phyloP scores from a whole-genome alignment of 2,329 filamentous ascomycete genomes.

The Aspergillus hiratsukae region DNA sequence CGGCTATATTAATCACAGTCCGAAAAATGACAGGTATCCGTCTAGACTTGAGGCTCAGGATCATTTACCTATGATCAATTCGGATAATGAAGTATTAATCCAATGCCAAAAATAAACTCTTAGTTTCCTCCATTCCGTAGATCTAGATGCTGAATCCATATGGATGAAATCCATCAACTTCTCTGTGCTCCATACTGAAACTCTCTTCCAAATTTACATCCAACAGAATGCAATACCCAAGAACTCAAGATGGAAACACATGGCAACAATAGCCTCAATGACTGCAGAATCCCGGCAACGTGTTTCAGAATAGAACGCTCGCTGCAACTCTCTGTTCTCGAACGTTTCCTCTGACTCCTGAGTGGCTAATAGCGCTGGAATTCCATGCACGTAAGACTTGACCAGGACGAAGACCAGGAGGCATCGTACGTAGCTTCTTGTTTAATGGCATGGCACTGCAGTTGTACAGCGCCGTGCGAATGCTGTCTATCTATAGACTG shows the following conservation, averaged over 20 bases:
- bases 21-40: background rate
- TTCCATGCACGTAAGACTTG: background rate
- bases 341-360: background rate
- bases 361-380: background rate
- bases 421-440: background rate
- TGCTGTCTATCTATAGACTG: background rate
- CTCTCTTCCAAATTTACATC: background rate
- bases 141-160: too few species aligned
- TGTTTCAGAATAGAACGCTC: background rate
- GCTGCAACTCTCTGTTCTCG: background rate
- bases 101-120: background rate
- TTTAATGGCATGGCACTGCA: background rate
- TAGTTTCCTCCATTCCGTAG: background rate
- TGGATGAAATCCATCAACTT: too few species aligned
- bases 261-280: background rate
- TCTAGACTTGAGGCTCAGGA: background rate
- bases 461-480: background rate
- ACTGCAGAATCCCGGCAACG: background rate
- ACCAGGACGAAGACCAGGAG: background rate
- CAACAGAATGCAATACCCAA: background rate
- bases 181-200: background rate
- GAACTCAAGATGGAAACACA: background rate
- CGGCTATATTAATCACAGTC: background rate
- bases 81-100: background rate
- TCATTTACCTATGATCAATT: background rate